Percentiles rank a stretch among this genome's conserved stretches.
Conservation (phyloP, 495 filamentous ascomycete genomes). For the Xanthoparmelia taractica region DNA sequence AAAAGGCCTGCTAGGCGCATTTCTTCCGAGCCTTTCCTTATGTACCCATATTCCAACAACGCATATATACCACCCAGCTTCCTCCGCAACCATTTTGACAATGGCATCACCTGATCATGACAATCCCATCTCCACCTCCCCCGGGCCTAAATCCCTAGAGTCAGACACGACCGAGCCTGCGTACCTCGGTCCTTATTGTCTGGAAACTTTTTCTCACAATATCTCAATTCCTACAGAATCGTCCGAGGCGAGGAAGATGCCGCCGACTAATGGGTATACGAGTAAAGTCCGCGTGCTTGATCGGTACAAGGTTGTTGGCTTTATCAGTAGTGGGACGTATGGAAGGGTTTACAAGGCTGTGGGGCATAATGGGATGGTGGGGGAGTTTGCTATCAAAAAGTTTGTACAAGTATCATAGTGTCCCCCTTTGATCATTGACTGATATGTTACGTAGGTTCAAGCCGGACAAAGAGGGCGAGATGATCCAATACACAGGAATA, state of each 20-base stretch:
- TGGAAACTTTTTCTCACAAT: constrained; percentile 20
- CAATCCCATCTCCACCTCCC: background rate
- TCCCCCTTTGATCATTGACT: constrained; percentile 3
- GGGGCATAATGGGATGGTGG: constrained; percentile 63
- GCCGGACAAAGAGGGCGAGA: constrained; percentile 95
- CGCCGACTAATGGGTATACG: constrained; percentile 51
- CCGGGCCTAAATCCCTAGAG: background rate
- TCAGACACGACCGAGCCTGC: background rate
- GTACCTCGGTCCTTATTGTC: constrained; percentile 18
- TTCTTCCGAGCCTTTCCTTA: background rate
- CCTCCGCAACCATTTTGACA: background rate
- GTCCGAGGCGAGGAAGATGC: constrained; percentile 35
- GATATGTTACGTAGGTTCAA: constrained; percentile 64
- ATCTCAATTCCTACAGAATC: constrained; percentile 17
- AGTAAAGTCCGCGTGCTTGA: constrained; percentile 86
- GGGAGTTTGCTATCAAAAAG: constrained; percentile 96
- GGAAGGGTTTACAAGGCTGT: constrained; percentile 94
- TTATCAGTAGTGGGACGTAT: constrained; percentile 99
- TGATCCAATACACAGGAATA: constrained; percentile 90
- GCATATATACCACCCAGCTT: background rate
- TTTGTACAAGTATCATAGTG: constrained; percentile 26
- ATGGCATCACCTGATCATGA: background rate
- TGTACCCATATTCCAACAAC: background rate
- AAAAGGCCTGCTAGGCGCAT: background rate
- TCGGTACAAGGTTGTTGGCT: constrained; percentile 90